Base-by-base conservation (phyloP, 2,329 filamentous ascomycete genomes). In the Penicillium sp. region DNA sequence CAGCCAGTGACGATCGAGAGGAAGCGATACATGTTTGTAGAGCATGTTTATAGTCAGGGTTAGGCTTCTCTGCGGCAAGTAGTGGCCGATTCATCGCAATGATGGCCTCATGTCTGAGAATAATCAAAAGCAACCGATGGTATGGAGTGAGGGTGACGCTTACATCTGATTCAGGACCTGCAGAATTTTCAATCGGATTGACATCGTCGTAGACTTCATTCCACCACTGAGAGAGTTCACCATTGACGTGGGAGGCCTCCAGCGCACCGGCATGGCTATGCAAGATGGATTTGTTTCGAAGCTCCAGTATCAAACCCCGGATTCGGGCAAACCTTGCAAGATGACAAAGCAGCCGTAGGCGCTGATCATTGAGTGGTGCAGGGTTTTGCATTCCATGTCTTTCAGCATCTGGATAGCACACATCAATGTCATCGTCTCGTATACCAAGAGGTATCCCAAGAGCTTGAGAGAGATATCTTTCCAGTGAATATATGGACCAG, bases 391-490 rank as follows among this genome's bases (percentile, higher is more conserved):
- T 58, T 26, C 64, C 60, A 61, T 85, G 84, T 1, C 70, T 70
- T 65, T 86, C 84, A 2, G 80, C 71, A 0, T 78, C 79, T 0
- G 81, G 82, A 58, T 83, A 83, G 62, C 85, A 87, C 1, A 87
- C 84, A 64, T 87, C 85, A 6, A 86, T 71, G 58, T 87, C 84
- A 46, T 85, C 81, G 61, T 87, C 84, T 54, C 80, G 80, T 11
- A 87, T 81, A 22, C 81, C 80, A 0, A 86, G 72, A 0, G 85
- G 85, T 0, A 85, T 74, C 0, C 85, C 84, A 1, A 87, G 78
- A 0, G 83, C 83, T 51, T 87, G 84, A 8, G 82, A 85, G 0
- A 87, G 74, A 58, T 84, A 82, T 49, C 84, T 76, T 46, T 87
- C 85, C 0, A 85, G 71, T 16, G 77, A 81, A 52, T 86, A 87